These are phyloP conservation scores for Calendula officinalis DNA, from an alignment of 129 eudicot species.

Conservation along the genomic window DNA sequence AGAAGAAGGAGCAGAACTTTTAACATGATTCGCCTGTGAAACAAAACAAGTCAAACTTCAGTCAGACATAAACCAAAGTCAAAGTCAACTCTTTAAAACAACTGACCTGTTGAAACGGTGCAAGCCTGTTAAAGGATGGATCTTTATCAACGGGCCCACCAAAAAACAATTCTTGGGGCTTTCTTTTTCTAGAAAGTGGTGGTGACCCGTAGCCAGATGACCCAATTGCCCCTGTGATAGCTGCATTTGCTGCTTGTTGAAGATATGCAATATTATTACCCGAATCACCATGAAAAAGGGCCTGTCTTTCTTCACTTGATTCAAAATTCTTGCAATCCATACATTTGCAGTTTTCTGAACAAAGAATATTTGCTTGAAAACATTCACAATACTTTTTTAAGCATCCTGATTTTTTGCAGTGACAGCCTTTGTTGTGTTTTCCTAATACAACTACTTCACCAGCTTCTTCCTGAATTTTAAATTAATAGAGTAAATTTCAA, in stretches of 20 bases:
- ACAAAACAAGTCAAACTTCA: slow-evolving; percentile 8
- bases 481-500: too few relatives aligned
- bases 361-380: slow-evolving; percentile 90
- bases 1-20: slow-evolving; percentile 47
- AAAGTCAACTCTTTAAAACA: slow-evolving; percentile 10
- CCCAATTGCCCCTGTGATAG: slow-evolving; percentile 92
- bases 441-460: slow-evolving; percentile 61
- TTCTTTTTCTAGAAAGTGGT: slow-evolving; percentile 66
- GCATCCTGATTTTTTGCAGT: slow-evolving; percentile 96
- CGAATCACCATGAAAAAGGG: slow-evolving; percentile 82
- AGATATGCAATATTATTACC: slow-evolving; percentile 58
- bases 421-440: slow-evolving; percentile 95
- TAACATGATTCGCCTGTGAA: slow-evolving; percentile 45
- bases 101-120: slow-evolving; percentile 60
- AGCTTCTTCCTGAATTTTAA: slow-evolving; percentile 63
- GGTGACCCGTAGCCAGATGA: slow-evolving; percentile 85
- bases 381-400: slow-evolving; percentile 94
- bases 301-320: slow-evolving; percentile 95
- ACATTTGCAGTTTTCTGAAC: slow-evolving; percentile 92
- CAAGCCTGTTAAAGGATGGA: slow-evolving; percentile 40
- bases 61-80: not conserved
- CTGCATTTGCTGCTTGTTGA: slow-evolving; percentile 96
- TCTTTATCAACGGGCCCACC: slow-evolving; percentile 64
- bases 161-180: slow-evolving; percentile 58
- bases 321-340: slow-evolving; percentile 91